Percentiles rank a stretch among this genome's conserved stretches.
phyloP scores from a whole-genome alignment of 306 rosid genomes.

The Sicyos edulis region DNA sequence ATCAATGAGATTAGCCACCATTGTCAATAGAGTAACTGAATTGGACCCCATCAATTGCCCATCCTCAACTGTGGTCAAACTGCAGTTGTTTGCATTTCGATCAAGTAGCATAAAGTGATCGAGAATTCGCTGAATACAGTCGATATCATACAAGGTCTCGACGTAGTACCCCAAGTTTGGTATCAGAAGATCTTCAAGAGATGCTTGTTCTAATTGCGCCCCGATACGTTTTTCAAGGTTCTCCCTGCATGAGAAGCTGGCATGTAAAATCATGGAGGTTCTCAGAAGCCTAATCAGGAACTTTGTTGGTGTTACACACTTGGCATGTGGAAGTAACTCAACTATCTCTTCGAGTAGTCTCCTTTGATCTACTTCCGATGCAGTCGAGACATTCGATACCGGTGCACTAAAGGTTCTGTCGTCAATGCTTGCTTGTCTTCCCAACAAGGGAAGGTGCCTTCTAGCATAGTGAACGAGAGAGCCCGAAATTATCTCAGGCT shows the following conservation, averaged over 20 bases:
- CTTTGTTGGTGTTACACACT: conserved; percentile 52
- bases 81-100: conserved; percentile 35
- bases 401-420: conserved; percentile 35
- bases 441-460: conserved; percentile 49
- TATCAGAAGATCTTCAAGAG: conserved; percentile 71
- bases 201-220: conserved; percentile 63
- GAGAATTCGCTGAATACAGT: conserved; percentile 80
- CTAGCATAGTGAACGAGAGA: conserved; percentile 75
- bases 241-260: conserved; percentile 49
- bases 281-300: conserved; percentile 21
- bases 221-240: conserved; percentile 64
- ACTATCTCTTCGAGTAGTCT: conserved; percentile 66
- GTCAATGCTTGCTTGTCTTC: conserved; percentile 43
- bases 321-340: conserved; percentile 54
- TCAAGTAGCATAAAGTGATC: conserved; percentile 67
- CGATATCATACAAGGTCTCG: conserved; percentile 80
- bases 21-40: conserved; percentile 40
- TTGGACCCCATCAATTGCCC: conserved; percentile 46
- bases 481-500: conserved; percentile 47
- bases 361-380: conserved; percentile 61
- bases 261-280: too few relatives aligned
- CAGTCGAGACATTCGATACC: conserved; percentile 30
- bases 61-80: conserved; percentile 46
- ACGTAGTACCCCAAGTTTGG: conserved; percentile 68
- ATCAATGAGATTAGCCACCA: conserved; percentile 76